Percentiles rank a stretch among this genome's conserved stretches.
phyloP scores from a whole-genome alignment of 257 asterid genomes.

The Handroanthus guayacan region DNA sequence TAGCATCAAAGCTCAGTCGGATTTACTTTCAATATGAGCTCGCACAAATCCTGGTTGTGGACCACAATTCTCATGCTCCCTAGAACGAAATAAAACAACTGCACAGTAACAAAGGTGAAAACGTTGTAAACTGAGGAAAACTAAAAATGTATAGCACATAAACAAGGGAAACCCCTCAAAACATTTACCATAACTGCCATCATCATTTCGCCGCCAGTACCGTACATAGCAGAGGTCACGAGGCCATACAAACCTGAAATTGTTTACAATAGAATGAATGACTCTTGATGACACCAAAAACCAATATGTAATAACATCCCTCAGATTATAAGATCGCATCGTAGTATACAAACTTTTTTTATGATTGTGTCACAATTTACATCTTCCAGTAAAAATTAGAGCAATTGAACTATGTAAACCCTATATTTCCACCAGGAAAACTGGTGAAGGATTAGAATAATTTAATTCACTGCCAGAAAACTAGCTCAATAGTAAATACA shows the following conservation, averaged over 20 bases:
- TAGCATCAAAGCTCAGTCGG: slow-evolving; percentile 38
- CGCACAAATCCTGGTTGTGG: slow-evolving; percentile 94
- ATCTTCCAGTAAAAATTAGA: slow-evolving; percentile 29
- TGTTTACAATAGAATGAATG: slow-evolving; percentile 31
- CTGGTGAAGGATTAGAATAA: not conserved
- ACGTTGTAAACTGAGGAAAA: slow-evolving; percentile 11
- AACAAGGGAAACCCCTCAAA: slow-evolving; percentile 34
- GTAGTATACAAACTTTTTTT: slow-evolving; percentile 9
- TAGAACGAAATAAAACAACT: slow-evolving; percentile 94
- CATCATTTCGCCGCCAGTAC: slow-evolving; percentile 99
- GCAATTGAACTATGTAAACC: slow-evolving; percentile 30
- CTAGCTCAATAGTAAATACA: slow-evolving; percentile 23
- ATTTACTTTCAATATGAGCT: slow-evolving; percentile 89
- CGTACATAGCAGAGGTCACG: slow-evolving; percentile 98
- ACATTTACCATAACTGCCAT: slow-evolving; percentile 91
- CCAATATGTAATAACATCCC: slow-evolving; percentile 1
- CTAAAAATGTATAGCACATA: slow-evolving; percentile 29
- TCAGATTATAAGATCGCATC: slow-evolving; percentile 8
- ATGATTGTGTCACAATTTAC: slow-evolving; percentile 18
- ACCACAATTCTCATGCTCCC: slow-evolving; percentile 93
- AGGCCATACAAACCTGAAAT: slow-evolving; percentile 89
- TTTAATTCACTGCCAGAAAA: slow-evolving; percentile 24
- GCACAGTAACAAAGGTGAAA: slow-evolving; percentile 47
- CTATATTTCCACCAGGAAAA: slow-evolving; percentile 31
- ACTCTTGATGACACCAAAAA: slow-evolving; percentile 8